Percentiles rank a stretch among this genome's conserved stretches.
Conservation (phyloP, 139 green algal species). For the Bryopsis sp. region DNA sequence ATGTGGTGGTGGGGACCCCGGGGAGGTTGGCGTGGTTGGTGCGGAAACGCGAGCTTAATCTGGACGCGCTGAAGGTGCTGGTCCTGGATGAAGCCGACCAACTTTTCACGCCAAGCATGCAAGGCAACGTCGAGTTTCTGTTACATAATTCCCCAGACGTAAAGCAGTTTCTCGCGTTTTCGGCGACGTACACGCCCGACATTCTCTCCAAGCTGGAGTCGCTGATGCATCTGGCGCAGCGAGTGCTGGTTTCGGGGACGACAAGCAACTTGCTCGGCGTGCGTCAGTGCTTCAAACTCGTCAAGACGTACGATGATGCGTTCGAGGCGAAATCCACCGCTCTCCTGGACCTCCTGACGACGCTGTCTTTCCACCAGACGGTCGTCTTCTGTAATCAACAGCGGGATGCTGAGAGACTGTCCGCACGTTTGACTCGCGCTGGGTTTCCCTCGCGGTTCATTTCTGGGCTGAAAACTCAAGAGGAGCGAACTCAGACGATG, state of each 20-base stretch:
- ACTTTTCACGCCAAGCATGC: constrained; percentile 34
- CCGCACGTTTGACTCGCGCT: constrained; percentile 29
- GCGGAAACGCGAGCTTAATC: constrained; percentile 28
- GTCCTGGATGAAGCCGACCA: constrained; percentile 78
- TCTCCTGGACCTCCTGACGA: constrained; percentile 39
- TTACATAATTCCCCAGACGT: constrained; percentile 63
- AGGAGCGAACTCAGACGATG: constrained; percentile 72
- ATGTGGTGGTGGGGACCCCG: constrained; percentile 70
- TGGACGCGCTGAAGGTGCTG: constrained; percentile 28
- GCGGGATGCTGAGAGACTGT: constrained; percentile 42
- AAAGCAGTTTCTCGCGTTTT: constrained; percentile 94
- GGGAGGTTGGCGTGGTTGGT: constrained; percentile 58
- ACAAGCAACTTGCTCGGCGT: constrained; percentile 43
- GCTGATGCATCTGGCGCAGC: not conserved
- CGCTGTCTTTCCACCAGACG: constrained; percentile 5
- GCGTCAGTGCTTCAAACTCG: constrained; percentile 75
- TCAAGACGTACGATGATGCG: constrained; percentile 48
- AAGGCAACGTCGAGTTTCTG: constrained; percentile 46
- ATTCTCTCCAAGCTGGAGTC: constrained; percentile 52
- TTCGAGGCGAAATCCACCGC: constrained; percentile 66
- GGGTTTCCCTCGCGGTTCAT: constrained; percentile 56
- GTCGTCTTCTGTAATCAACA: constrained; percentile 16
- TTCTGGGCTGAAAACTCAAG: constrained; percentile 74
- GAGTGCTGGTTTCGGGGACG: not conserved
- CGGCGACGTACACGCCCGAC: constrained; percentile 39